Evolutionary conservation across 2,329 filamentous ascomycete species (phyloP), one percentile per base, ranked within the genome.

Genomic region (Dendryphion nanum): DNA sequence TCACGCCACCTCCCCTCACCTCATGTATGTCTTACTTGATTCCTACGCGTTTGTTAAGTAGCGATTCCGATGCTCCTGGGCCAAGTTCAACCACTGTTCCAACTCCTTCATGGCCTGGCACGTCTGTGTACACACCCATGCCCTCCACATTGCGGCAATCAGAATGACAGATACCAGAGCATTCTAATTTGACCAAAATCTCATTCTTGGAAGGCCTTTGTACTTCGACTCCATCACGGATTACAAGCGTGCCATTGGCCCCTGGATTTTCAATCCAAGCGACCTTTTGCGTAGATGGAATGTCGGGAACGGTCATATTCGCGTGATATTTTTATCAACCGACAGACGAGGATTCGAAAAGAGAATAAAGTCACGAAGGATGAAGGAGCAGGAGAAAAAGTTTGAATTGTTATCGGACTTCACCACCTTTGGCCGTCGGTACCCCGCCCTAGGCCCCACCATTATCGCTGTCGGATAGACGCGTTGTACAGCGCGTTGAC

Each of bases 71-170:
- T 1, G 61, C 68, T 0, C 40, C 38, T 0, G 55, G 20, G 0
- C 70, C 70, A 0, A 65, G 46, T 28, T 53, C 49, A 6, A 73
- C 64, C 5, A 74, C 67, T 7, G 46, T 60, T 4, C 71, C 71
- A 15, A 74, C 61, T 14, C 70, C 71, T 40, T 74, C 71, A 45
- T 74, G 71, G 3, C 71, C 71, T 3, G 71, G 70, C 4, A 73
- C 66, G 40, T 71, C 60, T 5, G 69, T 73, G 51, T 70, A 73
- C 56, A 32, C 64, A 49, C 44, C 69, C 59, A 48, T 69, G 6
- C 66, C 67, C 8, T 63, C 61, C 5, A 73, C 64, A 42, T 70
- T 72, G 41, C 67, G 67, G 38, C 71, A 66, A 51, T 74, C 71
- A 2, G 70, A 72, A 52, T 74, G 70, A 35, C 71, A 74, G 17